Percentiles rank a stretch among this genome's conserved stretches.
Conservation (phyloP, 371 early-diverging fungal genomes). For the Apophysomyces trapeziformis region DNA sequence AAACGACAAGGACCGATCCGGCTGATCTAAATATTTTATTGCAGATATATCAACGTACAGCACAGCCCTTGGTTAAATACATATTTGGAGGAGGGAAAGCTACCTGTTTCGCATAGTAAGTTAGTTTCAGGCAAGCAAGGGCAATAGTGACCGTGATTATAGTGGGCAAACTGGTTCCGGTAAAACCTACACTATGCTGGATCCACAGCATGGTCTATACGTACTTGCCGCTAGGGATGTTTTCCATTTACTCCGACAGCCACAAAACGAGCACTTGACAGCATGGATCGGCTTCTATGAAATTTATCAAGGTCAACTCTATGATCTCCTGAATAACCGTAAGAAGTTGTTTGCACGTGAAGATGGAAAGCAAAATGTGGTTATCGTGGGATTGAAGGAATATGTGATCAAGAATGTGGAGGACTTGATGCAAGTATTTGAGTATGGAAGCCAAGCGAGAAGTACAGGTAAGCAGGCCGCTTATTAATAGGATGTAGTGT, state of each 20-base stretch:
- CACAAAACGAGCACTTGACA: slow-evolving; percentile 74
- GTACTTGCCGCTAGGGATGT: slow-evolving; percentile 93
- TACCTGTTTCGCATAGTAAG: slow-evolving; percentile 98
- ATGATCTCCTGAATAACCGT: slow-evolving; percentile 90
- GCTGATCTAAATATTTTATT: neutral
- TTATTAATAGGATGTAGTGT: neutral
- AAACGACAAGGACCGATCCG: neutral
- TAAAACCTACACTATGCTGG: slow-evolving; percentile 99
- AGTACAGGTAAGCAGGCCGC: slow-evolving; percentile 73
- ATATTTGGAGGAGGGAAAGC: slow-evolving; percentile 96
- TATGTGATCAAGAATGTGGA: slow-evolving; percentile 83
- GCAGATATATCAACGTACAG: slow-evolving; percentile 86
- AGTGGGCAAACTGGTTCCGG: slow-evolving; percentile 97
- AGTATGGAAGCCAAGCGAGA: slow-evolving; percentile 86
- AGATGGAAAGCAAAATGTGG: slow-evolving; percentile 93
- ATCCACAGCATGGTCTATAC: slow-evolving; percentile 83
- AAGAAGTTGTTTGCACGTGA: slow-evolving; percentile 94
- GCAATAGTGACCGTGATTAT: slow-evolving; percentile 8
- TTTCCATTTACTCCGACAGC: slow-evolving; percentile 74
- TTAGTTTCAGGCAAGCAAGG: neutral
- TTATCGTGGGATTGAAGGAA: slow-evolving; percentile 88
- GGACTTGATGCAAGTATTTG: slow-evolving; percentile 91
- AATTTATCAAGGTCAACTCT: slow-evolving; percentile 96
- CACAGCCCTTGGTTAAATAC: slow-evolving; percentile 93
- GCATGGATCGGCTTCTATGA: slow-evolving; percentile 95